A percentile compares a stretch with the other conserved stretches of the same genome.
These are phyloP conservation scores for Pelargonium fulgidum DNA, from an alignment of 441 rosid species.

Conservation along the genomic window DNA sequence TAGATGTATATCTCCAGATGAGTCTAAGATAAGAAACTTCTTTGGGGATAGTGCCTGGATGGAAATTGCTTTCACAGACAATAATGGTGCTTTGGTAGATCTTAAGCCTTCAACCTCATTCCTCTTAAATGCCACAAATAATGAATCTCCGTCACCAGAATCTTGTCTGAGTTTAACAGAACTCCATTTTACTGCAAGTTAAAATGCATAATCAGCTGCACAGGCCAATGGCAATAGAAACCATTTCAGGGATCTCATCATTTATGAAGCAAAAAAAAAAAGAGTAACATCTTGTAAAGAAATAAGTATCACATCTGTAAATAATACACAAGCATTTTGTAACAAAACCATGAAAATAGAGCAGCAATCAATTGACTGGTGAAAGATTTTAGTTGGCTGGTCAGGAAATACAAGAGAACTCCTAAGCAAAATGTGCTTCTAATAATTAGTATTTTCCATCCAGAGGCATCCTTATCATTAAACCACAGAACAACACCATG, in stretches of 20 bases:
- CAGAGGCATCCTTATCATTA: slow-evolving; percentile 26
- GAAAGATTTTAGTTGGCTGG: not conserved
- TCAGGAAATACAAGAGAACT: slow-evolving; percentile 15
- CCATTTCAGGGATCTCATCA: slow-evolving; percentile 1
- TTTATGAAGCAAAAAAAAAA: not conserved
- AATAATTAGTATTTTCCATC: slow-evolving; percentile 28
- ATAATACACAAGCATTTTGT: slow-evolving; percentile 1
- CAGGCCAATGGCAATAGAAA: slow-evolving; percentile 10
- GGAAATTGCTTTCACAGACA: slow-evolving; percentile 42
- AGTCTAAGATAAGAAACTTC: slow-evolving; percentile 53
- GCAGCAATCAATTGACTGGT: slow-evolving; percentile 4
- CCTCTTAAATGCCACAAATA: slow-evolving; percentile 40
- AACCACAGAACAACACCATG: slow-evolving; percentile 31
- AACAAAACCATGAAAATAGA: slow-evolving; percentile 2
- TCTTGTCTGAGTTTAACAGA: slow-evolving; percentile 42
- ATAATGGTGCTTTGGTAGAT: slow-evolving; percentile 22
- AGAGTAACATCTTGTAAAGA: not conserved
- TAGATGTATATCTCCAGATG: slow-evolving; percentile 49
- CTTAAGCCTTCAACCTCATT: slow-evolving; percentile 26
- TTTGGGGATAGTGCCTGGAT: slow-evolving; percentile 49
- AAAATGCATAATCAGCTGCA: slow-evolving; percentile 22
- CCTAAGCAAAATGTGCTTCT: slow-evolving; percentile 19
- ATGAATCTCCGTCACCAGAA: slow-evolving; percentile 33
- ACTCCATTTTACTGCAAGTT: slow-evolving; percentile 45
- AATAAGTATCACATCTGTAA: slow-evolving; percentile 15